Conservation (phyloP, 768 basidiomycete species). For the Coprinellus aureogranulatus region DNA sequence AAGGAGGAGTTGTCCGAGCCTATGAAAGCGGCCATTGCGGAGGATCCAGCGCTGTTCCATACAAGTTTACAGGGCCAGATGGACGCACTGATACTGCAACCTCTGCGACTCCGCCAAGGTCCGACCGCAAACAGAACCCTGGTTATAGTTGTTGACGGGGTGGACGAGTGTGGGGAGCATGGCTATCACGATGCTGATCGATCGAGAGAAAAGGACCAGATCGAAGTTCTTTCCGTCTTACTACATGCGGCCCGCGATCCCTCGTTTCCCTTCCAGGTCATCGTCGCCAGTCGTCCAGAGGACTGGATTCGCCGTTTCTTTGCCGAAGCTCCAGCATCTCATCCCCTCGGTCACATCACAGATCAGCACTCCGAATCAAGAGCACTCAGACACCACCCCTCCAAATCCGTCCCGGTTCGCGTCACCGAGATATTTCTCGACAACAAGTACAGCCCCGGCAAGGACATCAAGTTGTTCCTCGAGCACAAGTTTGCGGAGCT, state of each 20-base stretch:
- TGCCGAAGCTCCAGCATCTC: too few relatives aligned
- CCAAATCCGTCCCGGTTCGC: neutral
- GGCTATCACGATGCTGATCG: neutral
- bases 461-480: neutral
- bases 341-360: too few relatives aligned
- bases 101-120: neutral
- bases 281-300: conserved; percentile 6
- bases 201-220: neutral
- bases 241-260: neutral
- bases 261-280: neutral
- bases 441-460: neutral
- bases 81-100: neutral
- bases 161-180: conserved; percentile 1
- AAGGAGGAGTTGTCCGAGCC: neutral
- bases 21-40: neutral
- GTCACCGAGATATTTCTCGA: neutral
- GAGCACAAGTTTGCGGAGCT: neutral
- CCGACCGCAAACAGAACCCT: too few relatives aligned
- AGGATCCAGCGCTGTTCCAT: neutral
- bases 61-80: neutral
- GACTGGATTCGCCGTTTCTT: neutral
- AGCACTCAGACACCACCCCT: too few relatives aligned
- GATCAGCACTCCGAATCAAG: too few relatives aligned
- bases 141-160: conserved; percentile 6
- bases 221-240: neutral